Evolutionary conservation across 2,329 filamentous ascomycete genomes (phyloP), one percentile per base, ranked within the genome.

Genomic region (Colletotrichum sp.): DNA sequence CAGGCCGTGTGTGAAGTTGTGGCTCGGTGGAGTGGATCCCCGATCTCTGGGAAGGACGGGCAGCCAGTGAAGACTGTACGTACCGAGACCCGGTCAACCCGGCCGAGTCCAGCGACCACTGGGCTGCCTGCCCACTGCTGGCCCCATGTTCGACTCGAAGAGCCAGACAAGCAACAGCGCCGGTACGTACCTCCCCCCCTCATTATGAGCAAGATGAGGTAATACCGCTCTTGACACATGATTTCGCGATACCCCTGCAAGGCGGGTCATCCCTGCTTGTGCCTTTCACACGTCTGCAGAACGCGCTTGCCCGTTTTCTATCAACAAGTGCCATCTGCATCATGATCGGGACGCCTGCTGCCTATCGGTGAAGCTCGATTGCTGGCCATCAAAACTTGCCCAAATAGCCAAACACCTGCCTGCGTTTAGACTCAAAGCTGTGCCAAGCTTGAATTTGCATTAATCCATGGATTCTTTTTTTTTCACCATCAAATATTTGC

Each of bases 181-280:
- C 44, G 34, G 55, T 57, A 75, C 68, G 69, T 66, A 52, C 9
- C 32, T 24, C 15, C 26, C 36, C 28, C 44, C 49, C n/a, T 52
- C 44, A 52, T 21, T n/a, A 52, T 13, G 44, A 52, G 66, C 44
- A 57, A 55, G 64, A 65, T 76, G 57, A 76, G 64, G 65, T 75
- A 76, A 74, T 69, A 60, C 65, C 36, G 44, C 71, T 21, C 34
- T 52, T 28, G 24, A 21, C 74, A 76, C 71, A 69, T 76, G 75
- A 77, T 75, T 75, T 75, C 75, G 75, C 71, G 75, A 49, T 52
- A 71, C 66, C 60, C 39, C 39, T 28, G 32, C 26, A 32, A 55
- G 59, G 66, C 26, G 75, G 74, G 64, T 52, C 64, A 76, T 74
- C 74, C 74, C 65, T 76, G 74, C 74, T 76, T 49, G 57, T 76